Base-by-base conservation (phyloP, 2,329 filamentous ascomycete genomes). In the Aspergillus vadensis region DNA sequence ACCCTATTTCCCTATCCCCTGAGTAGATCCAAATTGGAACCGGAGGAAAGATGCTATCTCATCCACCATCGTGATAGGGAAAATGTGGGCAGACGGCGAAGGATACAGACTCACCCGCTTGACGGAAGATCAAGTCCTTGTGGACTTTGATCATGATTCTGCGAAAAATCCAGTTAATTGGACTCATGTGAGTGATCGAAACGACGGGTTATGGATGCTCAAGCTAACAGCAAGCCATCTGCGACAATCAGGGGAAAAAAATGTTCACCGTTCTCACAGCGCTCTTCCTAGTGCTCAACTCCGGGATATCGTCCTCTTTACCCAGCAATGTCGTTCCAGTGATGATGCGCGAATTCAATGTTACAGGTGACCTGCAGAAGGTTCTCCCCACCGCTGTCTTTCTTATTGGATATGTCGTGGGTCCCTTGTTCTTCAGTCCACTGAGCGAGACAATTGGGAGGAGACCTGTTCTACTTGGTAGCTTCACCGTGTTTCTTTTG, bases 401-500 rank as follows among this genome's bases (percentile, higher is more conserved):
- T 49, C 65, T 78, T 0, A 69, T 77, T 17, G 76, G 76, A 2
- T 78, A 76, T 58, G 71, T 73, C 4, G 64, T 80, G 9, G 79
- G 78, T 0, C 79, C 79, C 1, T 60, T 79, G 1, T 58, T 79
- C 0, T 79, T 76, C 41, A 78, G 76, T 4, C 79, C 79, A 0
- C 62, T 80, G 2, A 79, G 76, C n/a, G 79, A 81, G 53, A 70
- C 74, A 2, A 68, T 75, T 43, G 79, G 79, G 1, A 71, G 79
- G 0, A 74, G 68, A 52, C 68, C 72, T 1, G 74, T 81, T 6
- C 67, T 87, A 61, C 73, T 86, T 0, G 74, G 69, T 9, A 82
- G 84, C 0, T 86, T 86, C 60, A 50, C 72, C n/a, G 65, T 74
- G 3, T 80, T 76, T 58, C 74, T 72, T 8, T 50, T 77, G 4